Evolutionary conservation across 495 filamentous ascomycete genomes (phyloP), one percentile per base, ranked within the genome.

Genomic region (Thozetella sp.): DNA sequence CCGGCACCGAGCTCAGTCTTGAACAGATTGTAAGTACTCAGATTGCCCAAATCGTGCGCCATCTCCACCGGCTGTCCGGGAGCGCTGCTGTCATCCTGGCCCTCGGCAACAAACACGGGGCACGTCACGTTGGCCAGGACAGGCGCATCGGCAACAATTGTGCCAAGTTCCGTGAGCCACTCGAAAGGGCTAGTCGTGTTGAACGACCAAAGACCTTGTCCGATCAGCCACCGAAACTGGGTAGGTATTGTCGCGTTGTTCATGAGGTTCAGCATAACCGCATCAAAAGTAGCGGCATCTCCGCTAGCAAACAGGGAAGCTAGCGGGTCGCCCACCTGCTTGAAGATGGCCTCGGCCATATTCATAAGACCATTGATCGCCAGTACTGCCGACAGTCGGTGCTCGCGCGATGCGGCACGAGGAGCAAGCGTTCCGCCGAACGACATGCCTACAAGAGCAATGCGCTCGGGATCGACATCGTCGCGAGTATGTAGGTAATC

Each of bases 381-480:
- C 9, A 82, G 37, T 1, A 72, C 63, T 17, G 79, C 80, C 0
- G 69, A 62, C 10, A 83, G 61, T 0, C 80, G 72, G 54, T 67
- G 77, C 55, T 83, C 80, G 58, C 71, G 75, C 1, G 76, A 71
- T 15, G 80, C 79, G 2, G 75, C 78, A 13, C 70, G 70, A 0
- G 71, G 60, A 10, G 70, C 67, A 0, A 79, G 62, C 30, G 63
- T 72, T 10, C 80, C 78, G 20, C 76, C 76, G n/a, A 81, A 67
- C 0, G 71, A 77, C 23, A 66, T 57, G 23, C 78, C 80, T 13
- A 72, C 37, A 0, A 79, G 59, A 10, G 60, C 72, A 4, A 81
- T 52, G 26, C 56, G 55, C 11, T 57, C 37, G 10, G 51, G 20
- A 43, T 78, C 70, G 19, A 78, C 66, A 1, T 68, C 68, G n/a